Percentiles rank a stretch among this genome's conserved stretches.
These are phyloP conservation scores for Prunus campanulata DNA, from an alignment of 306 rosid genomes.

Conservation along the genomic window DNA sequence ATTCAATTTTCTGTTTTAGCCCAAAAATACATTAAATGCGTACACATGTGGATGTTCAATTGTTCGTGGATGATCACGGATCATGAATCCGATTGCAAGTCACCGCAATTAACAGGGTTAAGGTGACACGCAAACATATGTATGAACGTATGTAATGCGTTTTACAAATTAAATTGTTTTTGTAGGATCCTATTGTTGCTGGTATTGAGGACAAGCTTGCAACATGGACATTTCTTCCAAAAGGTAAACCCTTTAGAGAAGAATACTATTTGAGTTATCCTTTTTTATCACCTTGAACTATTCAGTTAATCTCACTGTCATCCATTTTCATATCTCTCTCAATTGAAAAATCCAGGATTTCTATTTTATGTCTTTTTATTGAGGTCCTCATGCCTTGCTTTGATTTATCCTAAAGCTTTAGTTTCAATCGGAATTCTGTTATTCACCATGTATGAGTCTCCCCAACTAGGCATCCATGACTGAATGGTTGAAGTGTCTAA, in stretches of 20 bases:
- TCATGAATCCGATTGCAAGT: background rate
- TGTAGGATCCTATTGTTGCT: conserved; percentile 84
- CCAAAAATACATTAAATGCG: background rate
- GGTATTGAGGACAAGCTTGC: conserved; percentile 95
- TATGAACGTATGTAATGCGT: background rate
- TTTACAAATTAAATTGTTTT: conserved; percentile 13
- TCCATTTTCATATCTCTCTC: background rate
- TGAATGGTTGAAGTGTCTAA: background rate
- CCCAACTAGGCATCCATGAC: background rate
- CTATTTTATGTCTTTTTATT: background rate
- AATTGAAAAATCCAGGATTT: background rate
- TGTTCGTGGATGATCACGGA: background rate
- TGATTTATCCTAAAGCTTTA: background rate
- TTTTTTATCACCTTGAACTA: background rate
- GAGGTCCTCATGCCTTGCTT: background rate
- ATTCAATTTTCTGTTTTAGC: background rate
- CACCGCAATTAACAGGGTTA: background rate
- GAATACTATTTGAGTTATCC: background rate
- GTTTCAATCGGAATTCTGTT: background rate
- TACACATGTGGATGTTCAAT: background rate
- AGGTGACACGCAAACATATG: background rate
- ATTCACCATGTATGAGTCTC: background rate
- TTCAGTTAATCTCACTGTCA: background rate
- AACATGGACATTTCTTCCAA: conserved; percentile 96
- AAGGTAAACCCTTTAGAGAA: conserved; percentile 52